Base-by-base conservation (phyloP, 176 grass and related monocot genomes). In the Avena atlantica region DNA sequence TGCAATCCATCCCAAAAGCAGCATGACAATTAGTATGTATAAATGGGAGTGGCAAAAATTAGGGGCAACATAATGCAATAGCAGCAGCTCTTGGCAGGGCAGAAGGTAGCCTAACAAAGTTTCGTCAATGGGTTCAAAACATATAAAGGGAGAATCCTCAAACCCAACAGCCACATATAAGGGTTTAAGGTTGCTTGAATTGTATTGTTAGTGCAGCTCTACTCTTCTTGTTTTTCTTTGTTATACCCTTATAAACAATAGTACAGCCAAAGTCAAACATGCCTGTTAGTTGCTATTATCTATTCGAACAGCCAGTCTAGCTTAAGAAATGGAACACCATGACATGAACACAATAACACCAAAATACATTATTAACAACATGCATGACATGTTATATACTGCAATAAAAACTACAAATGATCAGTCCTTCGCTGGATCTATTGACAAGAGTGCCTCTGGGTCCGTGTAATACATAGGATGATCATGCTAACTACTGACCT, bases 401-500 rank as follows among this genome's bases (percentile, higher is more conserved):
- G 23, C 21, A 57, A 82, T 11, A 27, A 20, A 76, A 59, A 80
- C 64, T 90, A 92, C 66, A 92, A 72, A 81, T 84, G 48, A 70
- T 70, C 66, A 37, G 64, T 69, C 73, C 62, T 84, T 84, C 85
- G 50, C 85, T 84, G 55, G 60, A 88, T 92, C 85, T 92, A 96
- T 92, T 90, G 64, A 90, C 81, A 87, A 85, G 73, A 64, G 52
- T 87, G 70, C 56, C 49, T 86, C 81, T 81, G 91, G 16, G 58
- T 64, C 62, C 45, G 4, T 88, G 81, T 89, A 92, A 85, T 89
- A 88, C 91, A 93, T 81, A 93, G 87, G 89, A 84, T 91, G 74
- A 85, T 91, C 82, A 86, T 72, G 58, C 70, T 84, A 84, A 81
- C 76, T 76, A 80, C 62, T 77, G 34, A 50, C 34, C 53, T 89